Conservation (phyloP, 2,329 filamentous ascomycete genomes). For the Aspergillus persii region DNA sequence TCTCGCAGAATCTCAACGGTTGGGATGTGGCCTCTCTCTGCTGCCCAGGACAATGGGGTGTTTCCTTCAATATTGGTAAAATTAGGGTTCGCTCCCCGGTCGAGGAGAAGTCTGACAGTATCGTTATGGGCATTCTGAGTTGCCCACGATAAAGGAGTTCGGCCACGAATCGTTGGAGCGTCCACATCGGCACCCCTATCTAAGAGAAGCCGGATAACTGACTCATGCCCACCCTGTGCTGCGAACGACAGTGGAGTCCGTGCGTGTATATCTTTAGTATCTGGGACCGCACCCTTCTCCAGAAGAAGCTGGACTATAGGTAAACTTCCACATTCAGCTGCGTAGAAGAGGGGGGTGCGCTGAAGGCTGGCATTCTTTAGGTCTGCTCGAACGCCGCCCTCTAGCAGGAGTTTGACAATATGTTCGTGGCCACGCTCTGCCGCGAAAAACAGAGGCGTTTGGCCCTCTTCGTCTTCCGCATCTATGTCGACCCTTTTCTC, state of each 20-base stretch:
- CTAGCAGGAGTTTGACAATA: not conserved
- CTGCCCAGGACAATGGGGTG: slow-evolving; percentile 1
- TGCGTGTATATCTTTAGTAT: not conserved
- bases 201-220: not conserved
- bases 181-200: not conserved
- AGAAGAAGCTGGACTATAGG: not conserved
- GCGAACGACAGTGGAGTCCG: not conserved
- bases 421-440: not conserved
- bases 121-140: not conserved
- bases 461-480: not conserved
- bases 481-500: not conserved
- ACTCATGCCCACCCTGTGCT: not conserved
- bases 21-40: not conserved
- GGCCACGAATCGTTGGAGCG: not conserved
- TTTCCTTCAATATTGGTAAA: not conserved
- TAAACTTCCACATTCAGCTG: not conserved
- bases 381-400: not conserved
- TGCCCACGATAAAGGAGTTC: not conserved
- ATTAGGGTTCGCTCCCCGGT: not conserved
- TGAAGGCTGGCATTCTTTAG: not conserved
- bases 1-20: not conserved
- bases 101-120: not conserved
- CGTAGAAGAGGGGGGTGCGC: not conserved
- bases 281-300: not conserved
- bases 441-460: not conserved